Evolutionary conservation across 192 early-diverging fungal genomes (phyloP).

Genomic region (Umbelopsis ramanniana): DNA sequence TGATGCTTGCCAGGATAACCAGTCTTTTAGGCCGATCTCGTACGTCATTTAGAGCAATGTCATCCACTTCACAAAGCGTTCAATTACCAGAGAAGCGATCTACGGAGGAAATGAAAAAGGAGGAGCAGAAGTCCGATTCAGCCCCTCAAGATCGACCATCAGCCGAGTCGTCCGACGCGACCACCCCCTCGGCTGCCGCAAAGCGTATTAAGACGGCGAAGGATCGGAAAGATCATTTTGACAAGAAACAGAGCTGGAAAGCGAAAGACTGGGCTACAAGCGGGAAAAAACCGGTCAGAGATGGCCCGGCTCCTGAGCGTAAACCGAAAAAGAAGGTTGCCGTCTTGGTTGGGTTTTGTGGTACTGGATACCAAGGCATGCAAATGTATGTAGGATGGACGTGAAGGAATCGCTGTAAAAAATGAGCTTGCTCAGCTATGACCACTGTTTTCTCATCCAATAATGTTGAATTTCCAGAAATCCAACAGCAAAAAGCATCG

Average conservation of each 20-base stretch:
- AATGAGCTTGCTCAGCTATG: not conserved
- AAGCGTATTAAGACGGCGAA: constrained; percentile 29
- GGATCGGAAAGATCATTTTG: constrained; percentile 33
- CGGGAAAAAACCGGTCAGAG: constrained; percentile 27
- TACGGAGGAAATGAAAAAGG: not conserved
- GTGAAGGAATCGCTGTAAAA: not conserved
- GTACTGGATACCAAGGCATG: constrained; percentile 96
- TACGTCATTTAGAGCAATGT: constrained; percentile 9
- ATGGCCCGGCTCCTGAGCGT: constrained; percentile 50
- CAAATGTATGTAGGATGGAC: constrained; percentile 71
- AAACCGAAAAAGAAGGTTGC: constrained; percentile 90
- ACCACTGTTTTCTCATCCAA: not conserved
- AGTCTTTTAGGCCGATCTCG: not conserved
- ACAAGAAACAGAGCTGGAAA: constrained; percentile 25
- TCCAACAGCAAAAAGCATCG: constrained; percentile 81
- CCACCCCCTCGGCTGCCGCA: not conserved
- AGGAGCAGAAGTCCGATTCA: not conserved
- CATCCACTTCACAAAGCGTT: not conserved
- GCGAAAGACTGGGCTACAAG: constrained; percentile 1
- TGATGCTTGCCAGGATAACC: not conserved
- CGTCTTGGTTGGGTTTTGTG: constrained; percentile 90
- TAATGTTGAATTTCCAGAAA: constrained; percentile 52
- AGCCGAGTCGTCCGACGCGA: not conserved
- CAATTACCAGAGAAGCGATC: constrained; percentile 7
- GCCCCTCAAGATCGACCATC: not conserved